Base-by-base conservation (phyloP, 768 basidiomycete genomes). In the Termitomyces sp. region DNA sequence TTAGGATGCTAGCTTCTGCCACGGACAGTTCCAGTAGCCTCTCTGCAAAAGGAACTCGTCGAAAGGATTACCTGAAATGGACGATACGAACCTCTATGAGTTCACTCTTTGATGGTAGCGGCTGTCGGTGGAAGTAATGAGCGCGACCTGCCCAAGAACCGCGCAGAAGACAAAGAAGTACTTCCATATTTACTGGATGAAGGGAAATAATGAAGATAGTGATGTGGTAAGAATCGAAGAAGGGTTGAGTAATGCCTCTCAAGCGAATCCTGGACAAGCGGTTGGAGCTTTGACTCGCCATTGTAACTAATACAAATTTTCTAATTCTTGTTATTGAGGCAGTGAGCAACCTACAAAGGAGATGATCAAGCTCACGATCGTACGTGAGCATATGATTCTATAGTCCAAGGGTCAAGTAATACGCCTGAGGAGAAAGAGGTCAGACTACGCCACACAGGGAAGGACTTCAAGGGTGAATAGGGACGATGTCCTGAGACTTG, bases 1-100 rank as follows among this genome's bases (percentile, higher is more conserved):
- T 51, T 51, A 57, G 42, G 26, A n/a, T 30, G 55, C 55, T 49
- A 56, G 6, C 30, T 46, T 45, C 40, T 44, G 14, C 51, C 28
- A n/a, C 50, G 50, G 3, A 26, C 43, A 19, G 15, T 44, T 37
- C 33, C 49, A 35, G 26, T 51, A 57, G 3, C 56, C 31, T 35
- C 56, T 53, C 51, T 53, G 5, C 0, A 8, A 19, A 12, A 12
- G 14, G 23, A 50, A n/a, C 2, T 41, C 10, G 15, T 54, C 14
- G 43, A 35, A 15, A 17, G 9, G 12, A 21, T 10, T 9, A 8
- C 3, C 17, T 28, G 3, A 28, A 28, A 19, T 17, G 5, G 3
- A 44, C 11, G 2, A 41, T 35, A 44, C 44, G 26, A 9, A 57
- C 51, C 50, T 47, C 56, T 41, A 3, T 31, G 30, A 57, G 51